phyloP scores from a whole-genome alignment of 331 rosid species.

The Quercus phellos region DNA sequence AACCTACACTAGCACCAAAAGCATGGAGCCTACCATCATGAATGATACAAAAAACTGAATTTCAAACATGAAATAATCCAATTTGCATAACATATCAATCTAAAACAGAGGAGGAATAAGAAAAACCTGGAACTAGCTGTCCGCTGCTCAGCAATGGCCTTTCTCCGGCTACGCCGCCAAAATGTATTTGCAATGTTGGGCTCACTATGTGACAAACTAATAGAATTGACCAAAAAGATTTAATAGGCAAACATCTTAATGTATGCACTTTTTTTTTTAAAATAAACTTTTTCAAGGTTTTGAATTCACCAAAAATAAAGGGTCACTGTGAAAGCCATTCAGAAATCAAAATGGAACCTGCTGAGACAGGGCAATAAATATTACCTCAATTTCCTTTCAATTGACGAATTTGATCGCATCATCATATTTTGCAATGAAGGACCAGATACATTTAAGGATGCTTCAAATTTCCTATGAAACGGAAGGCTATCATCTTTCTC shows the following conservation, averaged over 20 bases:
- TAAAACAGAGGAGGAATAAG: conserved; percentile 26
- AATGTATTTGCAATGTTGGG: conserved; percentile 92
- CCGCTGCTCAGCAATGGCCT: conserved; percentile 94
- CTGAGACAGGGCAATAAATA: conserved; percentile 8
- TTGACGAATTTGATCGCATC: conserved; percentile 56
- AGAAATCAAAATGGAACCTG: neutral
- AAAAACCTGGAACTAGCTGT: conserved; percentile 98
- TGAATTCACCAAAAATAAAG: conserved; percentile 16
- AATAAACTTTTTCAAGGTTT: conserved; percentile 26
- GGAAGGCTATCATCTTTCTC: conserved; percentile 83
- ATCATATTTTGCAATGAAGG: conserved; percentile 69
- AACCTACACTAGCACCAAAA: conserved; percentile 10
- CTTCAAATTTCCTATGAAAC: conserved; percentile 61
- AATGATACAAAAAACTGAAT: neutral
- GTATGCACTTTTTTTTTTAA: neutral
- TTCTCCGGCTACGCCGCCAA: conserved; percentile 98
- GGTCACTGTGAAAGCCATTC: neutral
- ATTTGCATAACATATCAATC: conserved; percentile 18
- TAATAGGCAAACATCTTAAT: conserved; percentile 39
- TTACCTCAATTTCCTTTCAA: conserved; percentile 78
- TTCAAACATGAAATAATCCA: conserved; percentile 4
- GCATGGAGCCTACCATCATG: conserved; percentile 12
- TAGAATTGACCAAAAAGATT: conserved; percentile 45
- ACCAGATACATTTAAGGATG: conserved; percentile 56
- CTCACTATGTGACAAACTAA: conserved; percentile 97